Evolutionary conservation across 2,329 filamentous ascomycete genomes (phyloP), one percentile per base, ranked within the genome.

Genomic region (Fusarium sarcochroum): DNA sequence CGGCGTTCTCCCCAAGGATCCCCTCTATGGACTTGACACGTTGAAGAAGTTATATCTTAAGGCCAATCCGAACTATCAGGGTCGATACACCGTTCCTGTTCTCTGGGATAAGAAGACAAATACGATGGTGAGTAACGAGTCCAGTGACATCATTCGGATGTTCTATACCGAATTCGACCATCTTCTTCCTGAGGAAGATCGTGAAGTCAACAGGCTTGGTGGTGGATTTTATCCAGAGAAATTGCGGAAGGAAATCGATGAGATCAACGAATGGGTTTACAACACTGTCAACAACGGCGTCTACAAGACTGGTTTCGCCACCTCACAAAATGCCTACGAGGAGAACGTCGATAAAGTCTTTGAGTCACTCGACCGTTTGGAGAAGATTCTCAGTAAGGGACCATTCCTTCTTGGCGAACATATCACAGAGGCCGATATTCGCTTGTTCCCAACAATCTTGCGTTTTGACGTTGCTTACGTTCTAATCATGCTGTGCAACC

Each of bases 111-210:
- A 88, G 76, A 87, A 90, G 76, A 82, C 84, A 23, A 86, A 89
- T 48, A 87, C 84, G 17, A 92, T 95, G 69, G 93, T 96, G 45
- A 94, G 87, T 83, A 97, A 97, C 68, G 93, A 96, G 82, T 92
- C 90, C 55, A 88, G 88, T 52, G 93, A 96, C 77, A 95, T 96
- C 71, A 93, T 96, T 71, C 87, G 92, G 68, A 94, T 95, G 91
- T 83, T 96, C 64, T 93, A 93, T 78, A 84, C 85, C 13, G 91
- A 89, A 55, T 94, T 94, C 73, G 91, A 94, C 64, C 80, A 84
- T 47, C 73, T 90, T 7, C 75, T 90, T 2, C 84, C 85, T 0
- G 81, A 83, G 20, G 66, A 85, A 53, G 81, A 84, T 58, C 84
- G 84, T 9, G 89, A 91, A 67, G 74, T 42, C 1, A 85, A 80